A percentile compares a stretch with the other conserved stretches of the same genome.
phyloP scores from a whole-genome alignment of 106 monocot species.

The Platanthera guangdongensis region DNA sequence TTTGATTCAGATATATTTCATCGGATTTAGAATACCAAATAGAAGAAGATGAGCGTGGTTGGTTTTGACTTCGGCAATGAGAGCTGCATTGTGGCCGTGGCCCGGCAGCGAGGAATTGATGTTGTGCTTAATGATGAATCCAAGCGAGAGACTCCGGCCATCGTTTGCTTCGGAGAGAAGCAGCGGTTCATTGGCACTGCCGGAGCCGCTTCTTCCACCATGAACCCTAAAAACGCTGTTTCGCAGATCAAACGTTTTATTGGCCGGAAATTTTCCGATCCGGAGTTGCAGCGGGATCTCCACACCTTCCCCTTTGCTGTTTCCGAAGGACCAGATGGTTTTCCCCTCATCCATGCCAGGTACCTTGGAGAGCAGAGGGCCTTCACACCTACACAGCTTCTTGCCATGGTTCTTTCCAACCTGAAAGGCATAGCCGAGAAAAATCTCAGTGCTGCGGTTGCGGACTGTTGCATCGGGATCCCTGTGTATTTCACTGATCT shows the following conservation, averaged over 20 bases:
- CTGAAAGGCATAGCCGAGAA: constrained; percentile 53
- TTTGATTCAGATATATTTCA: neutral
- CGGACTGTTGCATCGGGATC: constrained; percentile 41
- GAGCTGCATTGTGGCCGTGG: constrained; percentile 59
- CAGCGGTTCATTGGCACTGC: constrained; percentile 63
- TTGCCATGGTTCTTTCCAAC: constrained; percentile 55
- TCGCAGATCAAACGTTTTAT: constrained; percentile 58
- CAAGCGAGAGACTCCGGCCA: constrained; percentile 56
- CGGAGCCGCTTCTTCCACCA: constrained; percentile 37
- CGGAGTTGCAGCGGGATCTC: constrained; percentile 39
- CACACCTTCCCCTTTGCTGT: constrained; percentile 29
- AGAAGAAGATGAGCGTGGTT: constrained; percentile 39
- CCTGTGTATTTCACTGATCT: constrained; percentile 55
- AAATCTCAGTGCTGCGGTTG: constrained; percentile 40
- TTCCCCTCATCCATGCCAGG: constrained; percentile 33
- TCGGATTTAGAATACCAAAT: neutral
- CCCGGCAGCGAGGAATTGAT: constrained; percentile 61
- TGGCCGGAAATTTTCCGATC: constrained; percentile 44
- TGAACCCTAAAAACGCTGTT: constrained; percentile 53
- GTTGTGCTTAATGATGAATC: constrained; percentile 75
- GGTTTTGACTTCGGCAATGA: constrained; percentile 71
- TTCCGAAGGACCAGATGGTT: constrained; percentile 46
- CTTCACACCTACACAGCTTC: constrained; percentile 49
- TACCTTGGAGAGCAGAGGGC: constrained; percentile 41
- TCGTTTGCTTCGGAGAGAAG: constrained; percentile 56